Evolutionary conservation across 345 rosid genomes (phyloP), one percentile per base, ranked within the genome.

Genomic region (Euphorbia peplus): DNA sequence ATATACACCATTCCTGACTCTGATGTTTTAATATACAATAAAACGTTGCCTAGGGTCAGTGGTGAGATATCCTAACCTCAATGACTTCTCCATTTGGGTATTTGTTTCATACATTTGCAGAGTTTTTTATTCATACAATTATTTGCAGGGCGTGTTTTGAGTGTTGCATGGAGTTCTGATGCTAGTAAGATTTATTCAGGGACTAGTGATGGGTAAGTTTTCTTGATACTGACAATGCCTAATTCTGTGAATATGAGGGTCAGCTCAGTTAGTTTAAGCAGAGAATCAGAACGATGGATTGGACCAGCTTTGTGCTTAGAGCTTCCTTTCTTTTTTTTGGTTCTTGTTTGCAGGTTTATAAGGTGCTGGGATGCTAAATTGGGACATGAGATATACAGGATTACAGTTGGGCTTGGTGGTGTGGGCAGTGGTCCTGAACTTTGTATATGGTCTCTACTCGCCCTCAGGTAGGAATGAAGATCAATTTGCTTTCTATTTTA

Each of bases 151-250:
- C 95, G 97, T 61, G 75, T 75, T 60, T 69, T 93, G 73, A 86
- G 97, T 70, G 92, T 93, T 71, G 68, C 92, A 0, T 93, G 95
- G 97, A 81, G 85, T 74, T 75, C 79, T 61, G 89, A 91, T 63
- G 88, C 83, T 15, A 79, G 64, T 61, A 82, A 73, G 74, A 70
- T 93, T 42, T 93, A 83, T 78, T 87, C 95, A 10, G 98, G 96
- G 73, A 89, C 91, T 60, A 93, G 98, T 67, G 88, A 93, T 74
- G 98, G 98, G 97, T 93, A 71, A 75, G 97, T 75, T 75, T 70
- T n/a, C 44, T 51, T 5, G 39, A 14, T 42, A 41, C 22, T 8
- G 18, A 25, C 19, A 25, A 9, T 60, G 68, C 6, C n/a, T 41
- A 16, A 50, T 54, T 51, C 41, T 30, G 47, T 35, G 52, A 25